phyloP scores from a whole-genome alignment of 1,139 yeast genomes.

The Debaryomyces subglobosus region DNA sequence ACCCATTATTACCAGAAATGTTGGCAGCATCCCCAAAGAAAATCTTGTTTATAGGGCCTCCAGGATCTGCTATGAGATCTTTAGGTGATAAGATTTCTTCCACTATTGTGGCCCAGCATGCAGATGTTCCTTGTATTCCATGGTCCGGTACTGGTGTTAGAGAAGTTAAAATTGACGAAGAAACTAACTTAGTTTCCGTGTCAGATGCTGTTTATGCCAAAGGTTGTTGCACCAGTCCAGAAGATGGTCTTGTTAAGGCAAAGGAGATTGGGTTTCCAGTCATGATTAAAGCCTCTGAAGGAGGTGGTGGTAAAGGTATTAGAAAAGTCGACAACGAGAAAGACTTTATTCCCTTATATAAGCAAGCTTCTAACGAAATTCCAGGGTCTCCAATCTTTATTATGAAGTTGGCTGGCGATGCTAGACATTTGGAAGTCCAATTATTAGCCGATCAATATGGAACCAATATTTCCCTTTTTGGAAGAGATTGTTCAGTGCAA shows the following conservation, averaged over 20 bases:
- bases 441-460: conserved; percentile 95
- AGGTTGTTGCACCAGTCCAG: conserved; percentile 87
- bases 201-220: conserved; percentile 76
- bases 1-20: conserved; percentile 90
- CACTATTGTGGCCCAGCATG: conserved; percentile 98
- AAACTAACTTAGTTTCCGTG: conserved; percentile 84
- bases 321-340: conserved; percentile 84
- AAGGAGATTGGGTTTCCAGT: conserved; percentile 90
- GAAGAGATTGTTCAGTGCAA: conserved; percentile 97
- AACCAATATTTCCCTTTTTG: conserved; percentile 88
- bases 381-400: conserved; percentile 96
- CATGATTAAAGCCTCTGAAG: conserved; percentile 96
- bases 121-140: conserved; percentile 96
- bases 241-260: conserved; percentile 86
- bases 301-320: conserved; percentile 99
- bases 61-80: conserved; percentile 99
- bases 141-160: conserved; percentile 99
- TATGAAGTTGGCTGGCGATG: conserved; percentile 93
- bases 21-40: conserved; percentile 88
- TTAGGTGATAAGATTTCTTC: conserved; percentile 97
- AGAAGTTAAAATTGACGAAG: conserved; percentile 67
- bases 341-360: conserved; percentile 69
- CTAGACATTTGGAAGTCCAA: conserved; percentile 95
- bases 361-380: conserved; percentile 91
- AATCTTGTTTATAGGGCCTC: conserved; percentile 94